Evolutionary conservation across 129 eudicot genomes (phyloP), one percentile per base, ranked within the genome.

Genomic region (Erigeron canadensis): DNA sequence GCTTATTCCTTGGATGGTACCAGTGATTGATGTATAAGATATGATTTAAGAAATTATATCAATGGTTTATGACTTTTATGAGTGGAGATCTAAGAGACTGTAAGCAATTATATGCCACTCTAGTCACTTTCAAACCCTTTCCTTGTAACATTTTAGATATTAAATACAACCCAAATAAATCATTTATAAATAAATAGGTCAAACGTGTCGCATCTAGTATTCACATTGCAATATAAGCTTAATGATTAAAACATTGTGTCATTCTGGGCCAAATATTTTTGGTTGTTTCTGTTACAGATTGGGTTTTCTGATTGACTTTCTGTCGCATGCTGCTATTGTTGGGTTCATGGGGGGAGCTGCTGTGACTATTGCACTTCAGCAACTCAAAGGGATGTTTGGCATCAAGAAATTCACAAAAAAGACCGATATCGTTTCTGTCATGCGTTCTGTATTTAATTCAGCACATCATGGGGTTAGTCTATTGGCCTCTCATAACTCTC

Each of bases 281-380:
- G 50, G 47, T 37, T 28, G 60, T 8, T 71, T 64, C 17, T 40
- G 41, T 63, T 78, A 43, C 83, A 90, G 96, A 68, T 77, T 90
- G 87, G 96, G 96, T 8, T 90, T 90, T 85, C 65, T 90, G 80
- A 81, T 90, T 45, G 96, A 90, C 79, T 90, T 87, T 72, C 74
- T 90, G 63, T 90, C 96, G 9, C 96, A 90, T 77, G 96, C 96
- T 58, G 96, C 96, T n/a, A 79, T 87, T 63, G 87, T 90, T 18
- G 96, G 97, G 68, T 87, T 90, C 76, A 90, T 90, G 97, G 95
- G 78, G 1, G 97, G 97, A 38, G 97, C 91, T 48, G 95, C 97
- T 42, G 81, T 90, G 43, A 90, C 91, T 10, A 87, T 90, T 5
- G 77, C 80, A 0, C 97, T 90, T 73, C 95, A 87, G 76, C 97